phyloP scores from a whole-genome alignment of 805 yeast genomes.

The Tetrapisispora namnaoensis region DNA sequence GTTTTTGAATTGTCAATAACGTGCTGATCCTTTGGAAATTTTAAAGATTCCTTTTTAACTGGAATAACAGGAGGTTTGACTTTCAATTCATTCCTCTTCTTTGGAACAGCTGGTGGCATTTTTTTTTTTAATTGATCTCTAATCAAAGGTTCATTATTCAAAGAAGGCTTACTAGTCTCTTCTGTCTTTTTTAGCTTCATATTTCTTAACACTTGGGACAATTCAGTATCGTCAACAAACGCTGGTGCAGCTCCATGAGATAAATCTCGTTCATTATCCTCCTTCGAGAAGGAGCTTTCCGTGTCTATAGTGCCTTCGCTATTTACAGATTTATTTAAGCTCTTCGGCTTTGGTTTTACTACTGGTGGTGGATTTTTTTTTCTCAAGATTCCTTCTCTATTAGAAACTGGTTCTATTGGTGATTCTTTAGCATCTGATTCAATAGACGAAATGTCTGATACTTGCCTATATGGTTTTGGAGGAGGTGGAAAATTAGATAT shows the following conservation, averaged over 20 bases:
- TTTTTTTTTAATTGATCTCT: neutral
- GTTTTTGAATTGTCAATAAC: neutral
- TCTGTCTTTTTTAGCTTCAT: conserved; percentile 11
- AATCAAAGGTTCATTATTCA: neutral
- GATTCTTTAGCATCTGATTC: neutral
- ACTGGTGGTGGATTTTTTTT: conserved; percentile 17
- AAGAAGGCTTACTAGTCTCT: neutral
- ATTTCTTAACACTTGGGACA: conserved; percentile 9
- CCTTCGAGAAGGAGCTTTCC: neutral
- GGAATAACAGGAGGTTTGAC: conserved; percentile 38
- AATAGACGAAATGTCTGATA: conserved; percentile 1
- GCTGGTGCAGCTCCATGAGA: neutral
- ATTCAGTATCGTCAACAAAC: conserved; percentile 2
- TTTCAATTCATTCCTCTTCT: conserved; percentile 11
- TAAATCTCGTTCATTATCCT: neutral
- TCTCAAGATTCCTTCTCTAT: no score
- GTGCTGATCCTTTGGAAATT: neutral
- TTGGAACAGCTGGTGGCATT: conserved; percentile 13
- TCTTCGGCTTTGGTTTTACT: conserved; percentile 24
- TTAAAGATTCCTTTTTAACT: neutral
- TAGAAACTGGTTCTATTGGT: neutral
- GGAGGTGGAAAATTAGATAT: conserved; percentile 24
- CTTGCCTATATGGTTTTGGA: conserved; percentile 21
- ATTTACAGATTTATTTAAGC: conserved; percentile 1
- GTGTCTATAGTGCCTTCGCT: neutral